Conservation (phyloP, 768 basidiomycete species). For the Boletus sp. region DNA sequence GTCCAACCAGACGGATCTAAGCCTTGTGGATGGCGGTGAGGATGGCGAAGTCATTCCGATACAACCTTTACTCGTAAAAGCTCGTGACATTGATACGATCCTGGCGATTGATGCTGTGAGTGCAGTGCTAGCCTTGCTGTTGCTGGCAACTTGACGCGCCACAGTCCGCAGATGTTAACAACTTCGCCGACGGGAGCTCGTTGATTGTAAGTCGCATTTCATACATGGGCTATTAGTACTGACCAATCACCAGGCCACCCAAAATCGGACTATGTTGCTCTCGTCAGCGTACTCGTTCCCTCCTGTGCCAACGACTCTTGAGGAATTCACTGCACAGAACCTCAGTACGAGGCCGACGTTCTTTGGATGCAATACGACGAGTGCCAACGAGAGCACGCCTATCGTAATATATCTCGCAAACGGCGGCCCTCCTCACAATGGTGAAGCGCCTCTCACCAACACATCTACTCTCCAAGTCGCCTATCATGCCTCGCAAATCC, state of each 20-base stretch:
- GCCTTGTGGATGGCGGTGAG: slow-evolving; percentile 41
- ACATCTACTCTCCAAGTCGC: slow-evolving; percentile 37
- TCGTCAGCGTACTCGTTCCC: slow-evolving; percentile 34
- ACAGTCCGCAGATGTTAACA: slow-evolving; percentile 15
- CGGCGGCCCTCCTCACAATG: slow-evolving; percentile 42
- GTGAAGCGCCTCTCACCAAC: slow-evolving; percentile 41
- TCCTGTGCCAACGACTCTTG: slow-evolving; percentile 24
- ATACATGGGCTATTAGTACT: neutral
- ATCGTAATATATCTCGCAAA: slow-evolving; percentile 59
- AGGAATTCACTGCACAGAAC: slow-evolving; percentile 34
- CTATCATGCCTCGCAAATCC: slow-evolving; percentile 37
- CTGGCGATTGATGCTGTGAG: slow-evolving; percentile 46
- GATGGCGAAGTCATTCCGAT: slow-evolving; percentile 45
- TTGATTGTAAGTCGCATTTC: slow-evolving; percentile 21
- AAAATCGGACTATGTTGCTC: slow-evolving; percentile 39
- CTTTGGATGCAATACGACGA: slow-evolving; percentile 40
- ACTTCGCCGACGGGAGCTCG: slow-evolving; percentile 24
- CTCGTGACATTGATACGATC: slow-evolving; percentile 46
- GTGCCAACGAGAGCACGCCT: slow-evolving; percentile 34
- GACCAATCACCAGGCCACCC: slow-evolving; percentile 19
- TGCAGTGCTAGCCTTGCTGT: neutral
- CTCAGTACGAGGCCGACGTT: slow-evolving; percentile 41
- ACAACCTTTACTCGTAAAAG: slow-evolving; percentile 47
- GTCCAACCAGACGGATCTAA: slow-evolving; percentile 30
- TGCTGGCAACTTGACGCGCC: neutral